A percentile compares a stretch with the other conserved stretches of the same genome.
Conservation (phyloP, 129 eudicot genomes). For the Smallanthus sonchifolius region DNA sequence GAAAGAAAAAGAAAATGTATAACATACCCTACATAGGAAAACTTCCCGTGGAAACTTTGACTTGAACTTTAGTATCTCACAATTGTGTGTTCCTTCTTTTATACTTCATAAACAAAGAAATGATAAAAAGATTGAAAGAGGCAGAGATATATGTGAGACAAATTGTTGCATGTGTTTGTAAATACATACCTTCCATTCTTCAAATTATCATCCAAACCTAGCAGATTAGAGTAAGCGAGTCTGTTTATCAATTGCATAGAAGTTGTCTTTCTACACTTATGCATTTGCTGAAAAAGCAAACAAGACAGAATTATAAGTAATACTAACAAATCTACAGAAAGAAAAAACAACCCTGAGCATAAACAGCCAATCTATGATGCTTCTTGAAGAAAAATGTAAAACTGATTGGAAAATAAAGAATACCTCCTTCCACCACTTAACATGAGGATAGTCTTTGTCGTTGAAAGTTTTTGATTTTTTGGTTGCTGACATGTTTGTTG, state of each 20-base stretch:
- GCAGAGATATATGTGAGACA: background rate
- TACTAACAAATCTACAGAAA: background rate
- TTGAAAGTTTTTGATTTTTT: constrained; percentile 30
- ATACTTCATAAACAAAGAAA: constrained; percentile 37
- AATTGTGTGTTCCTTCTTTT: constrained; percentile 89
- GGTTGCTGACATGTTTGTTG: constrained; percentile 39
- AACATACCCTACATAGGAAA: constrained; percentile 81
- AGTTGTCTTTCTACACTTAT: constrained; percentile 73
- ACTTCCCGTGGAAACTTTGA: constrained; percentile 98
- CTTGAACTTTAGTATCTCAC: constrained; percentile 84
- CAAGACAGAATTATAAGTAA: background rate
- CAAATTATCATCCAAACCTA: constrained; percentile 74
- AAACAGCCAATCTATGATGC: background rate
- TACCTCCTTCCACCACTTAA: constrained; percentile 98
- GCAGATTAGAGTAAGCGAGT: constrained; percentile 65
- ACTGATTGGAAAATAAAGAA: constrained; percentile 8
- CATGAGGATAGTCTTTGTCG: constrained; percentile 55
- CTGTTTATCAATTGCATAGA: constrained; percentile 57
- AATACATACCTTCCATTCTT: constrained; percentile 64
- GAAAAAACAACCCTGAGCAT: constrained; percentile 1
- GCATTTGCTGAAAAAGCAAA: constrained; percentile 57
- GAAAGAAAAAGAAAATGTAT: background rate
- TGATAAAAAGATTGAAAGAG: background rate
- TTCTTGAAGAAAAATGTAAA: background rate
- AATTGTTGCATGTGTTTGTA: too few species aligned